Conservation (phyloP, 441 rosid species). For the Jatropha multifida region DNA sequence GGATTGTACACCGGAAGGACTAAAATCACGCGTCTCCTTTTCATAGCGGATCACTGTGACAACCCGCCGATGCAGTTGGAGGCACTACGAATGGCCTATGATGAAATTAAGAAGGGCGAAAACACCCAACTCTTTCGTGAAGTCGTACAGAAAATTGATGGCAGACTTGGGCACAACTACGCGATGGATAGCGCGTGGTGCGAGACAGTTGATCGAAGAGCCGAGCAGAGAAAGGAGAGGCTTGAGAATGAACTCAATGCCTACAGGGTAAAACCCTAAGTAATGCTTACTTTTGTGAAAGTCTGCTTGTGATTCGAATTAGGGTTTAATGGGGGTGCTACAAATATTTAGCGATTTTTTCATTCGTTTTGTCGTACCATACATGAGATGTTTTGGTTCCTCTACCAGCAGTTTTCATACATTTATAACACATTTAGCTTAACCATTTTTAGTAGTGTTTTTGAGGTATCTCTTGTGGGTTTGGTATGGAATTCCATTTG, state of each 20-base stretch:
- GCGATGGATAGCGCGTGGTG: slow-evolving; percentile 71
- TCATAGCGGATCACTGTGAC: slow-evolving; percentile 69
- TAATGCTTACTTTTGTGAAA: neutral
- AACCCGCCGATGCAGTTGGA: slow-evolving; percentile 65
- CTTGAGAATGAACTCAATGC: slow-evolving; percentile 94
- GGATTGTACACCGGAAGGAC: slow-evolving; percentile 77
- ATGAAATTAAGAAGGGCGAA: slow-evolving; percentile 91
- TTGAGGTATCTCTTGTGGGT: neutral
- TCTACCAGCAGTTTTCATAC: neutral
- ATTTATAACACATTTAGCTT: neutral
- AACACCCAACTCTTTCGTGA: slow-evolving; percentile 82
- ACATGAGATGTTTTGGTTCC: neutral
- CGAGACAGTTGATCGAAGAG: slow-evolving; percentile 64
- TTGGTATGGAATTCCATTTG: neutral
- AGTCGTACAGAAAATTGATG: slow-evolving; percentile 66
- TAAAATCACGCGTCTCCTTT: slow-evolving; percentile 70
- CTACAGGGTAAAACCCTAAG: slow-evolving; percentile 51
- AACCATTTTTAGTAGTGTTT: neutral
- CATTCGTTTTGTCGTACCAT: neutral
- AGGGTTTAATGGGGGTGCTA: neutral
- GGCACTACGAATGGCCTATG: slow-evolving; percentile 90
- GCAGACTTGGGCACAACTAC: slow-evolving; percentile 63
- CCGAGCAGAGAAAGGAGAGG: slow-evolving; percentile 78
- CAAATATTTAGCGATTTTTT: neutral
- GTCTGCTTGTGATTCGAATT: neutral